Base-by-base conservation (phyloP, 1,284 basidiomycete genomes). In the Golubevia sp. region DNA sequence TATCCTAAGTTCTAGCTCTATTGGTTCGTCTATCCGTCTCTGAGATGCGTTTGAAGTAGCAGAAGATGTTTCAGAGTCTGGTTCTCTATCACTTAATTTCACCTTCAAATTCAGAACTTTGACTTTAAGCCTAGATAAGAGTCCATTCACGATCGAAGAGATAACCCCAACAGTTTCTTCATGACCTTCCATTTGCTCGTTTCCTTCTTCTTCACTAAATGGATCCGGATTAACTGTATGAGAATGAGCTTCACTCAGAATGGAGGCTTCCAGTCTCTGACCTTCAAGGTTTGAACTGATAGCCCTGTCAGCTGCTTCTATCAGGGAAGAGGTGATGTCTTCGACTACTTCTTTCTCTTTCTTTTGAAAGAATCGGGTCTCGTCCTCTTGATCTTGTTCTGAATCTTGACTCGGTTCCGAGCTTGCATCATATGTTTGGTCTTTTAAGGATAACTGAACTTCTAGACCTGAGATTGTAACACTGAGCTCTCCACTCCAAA, bases 91-190 rank as follows among this genome's bases (percentile, higher is more conserved):
- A n/a, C n/a, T n/a, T n/a, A n/a, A n/a, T n/a, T 38, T 68, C 15
- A 76, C 23, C 0, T 64, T 55, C 4, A 68, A 59, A 8, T 66
- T 50, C 2, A 62, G 38, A 48, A 76, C 49, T 20, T 59, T 21
- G 18, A 78, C 58, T 49, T 71, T 73, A 23, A 78, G 64, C 2
- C 76, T 61, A 15, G 70, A 59, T 15, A 78, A 57, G 3, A 78
- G 63, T 1, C 63, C 63, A 26, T 78, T 74, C 7, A 78, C 69
- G 21, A 73, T 66, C 3, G 64, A 59, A 2, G 68, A 65, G 11
- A 76, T 62, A 48, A 73, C 59, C 0, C 70, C 66, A 48, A 63
- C 61, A 1, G 59, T 51, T 51, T 62, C 59, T 13, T 55, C 20
- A 3, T 34, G n/a, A n/a, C n/a, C n/a, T 30, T 53, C 24, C 38